These are phyloP conservation scores for Sporothrix brasiliensis DNA, from an alignment of 2,329 filamentous ascomycete species.

Conservation along the genomic window DNA sequence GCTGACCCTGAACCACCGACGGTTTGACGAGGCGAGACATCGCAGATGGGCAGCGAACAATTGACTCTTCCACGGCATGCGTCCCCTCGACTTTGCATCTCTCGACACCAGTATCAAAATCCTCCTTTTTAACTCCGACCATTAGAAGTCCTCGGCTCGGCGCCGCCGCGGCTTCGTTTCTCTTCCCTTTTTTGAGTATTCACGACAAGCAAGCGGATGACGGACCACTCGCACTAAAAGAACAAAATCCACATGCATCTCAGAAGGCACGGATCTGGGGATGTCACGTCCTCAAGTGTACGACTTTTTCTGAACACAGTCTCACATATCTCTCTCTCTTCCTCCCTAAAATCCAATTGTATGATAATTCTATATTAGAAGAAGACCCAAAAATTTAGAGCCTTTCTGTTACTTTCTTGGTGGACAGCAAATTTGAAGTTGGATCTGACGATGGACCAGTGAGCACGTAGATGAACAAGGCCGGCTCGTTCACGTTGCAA, in stretches of 20 bases:
- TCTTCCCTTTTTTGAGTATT: neutral
- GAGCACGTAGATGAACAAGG: too few relatives aligned
- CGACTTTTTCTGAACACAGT: neutral
- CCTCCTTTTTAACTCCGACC: neutral
- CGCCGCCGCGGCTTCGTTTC: neutral
- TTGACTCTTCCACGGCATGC: neutral
- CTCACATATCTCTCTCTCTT: constrained; percentile 14
- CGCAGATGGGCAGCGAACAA: too few relatives aligned
- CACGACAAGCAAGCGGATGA: constrained; percentile 3
- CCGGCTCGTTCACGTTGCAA: too few relatives aligned
- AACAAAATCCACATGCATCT: neutral
- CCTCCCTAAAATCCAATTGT: constrained; percentile 11
- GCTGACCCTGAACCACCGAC: neutral
- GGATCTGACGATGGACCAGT: neutral
- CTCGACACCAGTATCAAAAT: neutral
- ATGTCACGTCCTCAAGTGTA: neutral
- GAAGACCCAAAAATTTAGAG: constrained; percentile 22
- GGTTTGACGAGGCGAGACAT: neutral
- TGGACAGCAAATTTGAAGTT: neutral
- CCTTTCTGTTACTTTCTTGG: neutral
- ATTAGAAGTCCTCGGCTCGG: neutral
- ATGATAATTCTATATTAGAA: constrained; percentile 29
- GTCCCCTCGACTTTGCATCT: neutral
- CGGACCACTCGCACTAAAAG: neutral
- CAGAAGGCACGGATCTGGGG: neutral